Evolutionary conservation across 169 alveolate genomes (phyloP).

Genomic region (Plasmodium relictum): DNA sequence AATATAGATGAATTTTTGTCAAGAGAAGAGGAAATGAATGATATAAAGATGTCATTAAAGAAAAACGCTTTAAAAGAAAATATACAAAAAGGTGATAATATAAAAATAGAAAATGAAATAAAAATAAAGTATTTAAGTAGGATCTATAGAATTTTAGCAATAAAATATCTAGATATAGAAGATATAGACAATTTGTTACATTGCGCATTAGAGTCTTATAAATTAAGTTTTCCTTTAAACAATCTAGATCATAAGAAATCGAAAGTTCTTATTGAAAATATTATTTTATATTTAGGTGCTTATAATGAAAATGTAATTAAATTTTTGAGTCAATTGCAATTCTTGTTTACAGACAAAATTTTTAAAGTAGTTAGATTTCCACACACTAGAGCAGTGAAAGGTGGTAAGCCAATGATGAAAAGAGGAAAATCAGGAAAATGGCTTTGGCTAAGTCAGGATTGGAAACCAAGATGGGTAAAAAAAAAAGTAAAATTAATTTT

Average conservation of each 20-base stretch:
- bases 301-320: constrained; percentile 33
- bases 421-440: constrained; percentile 78
- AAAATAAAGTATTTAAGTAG: constrained; percentile 57
- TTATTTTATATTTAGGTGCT: constrained; percentile 65
- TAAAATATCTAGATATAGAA: constrained; percentile 48
- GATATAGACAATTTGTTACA: constrained; percentile 24
- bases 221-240: constrained; percentile 43
- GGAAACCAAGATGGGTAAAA: constrained; percentile 77
- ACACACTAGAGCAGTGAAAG: constrained; percentile 70
- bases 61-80: background rate
- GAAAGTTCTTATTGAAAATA: constrained; percentile 74
- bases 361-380: constrained; percentile 61
- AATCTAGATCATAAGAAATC: constrained; percentile 56
- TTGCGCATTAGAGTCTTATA: constrained; percentile 64
- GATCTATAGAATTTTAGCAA: constrained; percentile 51
- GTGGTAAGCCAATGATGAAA: constrained; percentile 77
- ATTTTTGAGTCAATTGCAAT: constrained; percentile 54
- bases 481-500: constrained; percentile 59
- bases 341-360: constrained; percentile 58
- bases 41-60: background rate
- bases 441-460: constrained; percentile 77
- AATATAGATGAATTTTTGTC: constrained; percentile 48
- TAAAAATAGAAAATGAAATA: background rate
- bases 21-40: background rate
- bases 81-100: background rate